Evolutionary conservation across 139 green algal genomes (phyloP).

Genomic region (Asterochloris erici): DNA sequence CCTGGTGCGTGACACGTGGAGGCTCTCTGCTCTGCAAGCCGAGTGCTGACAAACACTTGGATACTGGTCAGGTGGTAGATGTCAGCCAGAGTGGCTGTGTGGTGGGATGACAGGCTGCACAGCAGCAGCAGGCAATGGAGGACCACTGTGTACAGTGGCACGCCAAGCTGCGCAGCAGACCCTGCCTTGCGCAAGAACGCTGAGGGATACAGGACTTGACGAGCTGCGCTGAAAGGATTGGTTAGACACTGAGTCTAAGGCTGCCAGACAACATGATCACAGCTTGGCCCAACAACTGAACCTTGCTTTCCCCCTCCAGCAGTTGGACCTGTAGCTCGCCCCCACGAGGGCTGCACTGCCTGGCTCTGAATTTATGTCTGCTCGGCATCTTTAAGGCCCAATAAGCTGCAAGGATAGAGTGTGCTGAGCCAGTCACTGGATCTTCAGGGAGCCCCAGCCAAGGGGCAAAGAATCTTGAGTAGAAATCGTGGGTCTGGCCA

Average conservation of each 20-base stretch:
- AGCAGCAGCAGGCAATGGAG: no score
- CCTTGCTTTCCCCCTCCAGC: neutral
- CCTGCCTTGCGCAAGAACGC: conserved; percentile 67
- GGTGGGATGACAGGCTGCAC: no score
- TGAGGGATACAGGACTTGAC: conserved; percentile 72
- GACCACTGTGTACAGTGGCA: no score
- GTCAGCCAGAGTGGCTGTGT: no score
- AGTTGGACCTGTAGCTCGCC: neutral
- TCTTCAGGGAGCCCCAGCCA: conserved; percentile 82
- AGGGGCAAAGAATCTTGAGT: conserved; percentile 81
- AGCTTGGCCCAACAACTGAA: neutral
- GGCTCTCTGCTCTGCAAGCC: no score
- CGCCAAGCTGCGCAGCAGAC: no score
- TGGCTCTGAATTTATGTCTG: neutral
- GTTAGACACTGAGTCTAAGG: no score
- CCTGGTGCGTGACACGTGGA: no score
- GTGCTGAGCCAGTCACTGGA: conserved; percentile 79
- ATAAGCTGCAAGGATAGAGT: conserved; percentile 62
- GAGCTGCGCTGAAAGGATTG: neutral
- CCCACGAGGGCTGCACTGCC: neutral
- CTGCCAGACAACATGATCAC: neutral
- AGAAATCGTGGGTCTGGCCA: conserved; percentile 39
- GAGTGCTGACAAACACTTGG: no score
- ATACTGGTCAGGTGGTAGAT: no score
- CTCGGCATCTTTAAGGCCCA: conserved; percentile 31